Evolutionary conservation across 2,329 filamentous ascomycete genomes (phyloP).

Genomic region (Fusarium sp.): DNA sequence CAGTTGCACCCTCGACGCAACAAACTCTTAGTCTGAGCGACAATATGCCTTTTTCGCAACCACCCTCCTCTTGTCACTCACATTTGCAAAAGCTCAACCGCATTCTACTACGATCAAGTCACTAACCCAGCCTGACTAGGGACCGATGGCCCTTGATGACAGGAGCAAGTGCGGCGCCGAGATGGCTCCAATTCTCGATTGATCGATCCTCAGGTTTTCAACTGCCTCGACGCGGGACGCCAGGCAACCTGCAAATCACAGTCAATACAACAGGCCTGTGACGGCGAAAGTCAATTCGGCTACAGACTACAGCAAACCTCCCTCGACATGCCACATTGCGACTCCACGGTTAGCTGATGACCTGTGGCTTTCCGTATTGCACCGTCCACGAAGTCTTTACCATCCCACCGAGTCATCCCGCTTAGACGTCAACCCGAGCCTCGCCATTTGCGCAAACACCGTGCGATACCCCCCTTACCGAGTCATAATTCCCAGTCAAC

Average conservation of each 20-base stretch:
- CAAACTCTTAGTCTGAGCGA: neutral
- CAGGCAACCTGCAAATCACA: slow-evolving; percentile 24
- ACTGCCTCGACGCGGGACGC: slow-evolving; percentile 3
- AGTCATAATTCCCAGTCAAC: accelerated
- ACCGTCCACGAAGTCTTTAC: neutral
- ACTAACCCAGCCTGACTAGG: neutral
- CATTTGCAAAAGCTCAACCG: neutral
- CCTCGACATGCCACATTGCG: neutral
- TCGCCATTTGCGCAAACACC: neutral
- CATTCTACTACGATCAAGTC: neutral
- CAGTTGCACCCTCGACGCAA: neutral
- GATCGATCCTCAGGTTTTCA: slow-evolving; percentile 48
- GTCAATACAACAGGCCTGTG: slow-evolving; percentile 39
- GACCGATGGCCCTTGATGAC: slow-evolving; percentile 38
- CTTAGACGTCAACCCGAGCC: neutral
- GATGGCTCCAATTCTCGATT: slow-evolving; percentile 37
- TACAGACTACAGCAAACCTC: neutral
- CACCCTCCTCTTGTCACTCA: accelerated
- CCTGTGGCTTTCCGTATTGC: too few relatives aligned
- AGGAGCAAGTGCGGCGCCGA: slow-evolving; percentile 50
- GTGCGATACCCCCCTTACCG: neutral
- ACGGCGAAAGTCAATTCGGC: slow-evolving; percentile 6
- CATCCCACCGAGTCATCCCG: accelerated
- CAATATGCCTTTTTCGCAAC: neutral
- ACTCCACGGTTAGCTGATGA: accelerated